A percentile compares a stretch with the other conserved stretches of the same genome.
phyloP scores from a whole-genome alignment of 2,329 filamentous ascomycete species.

The Calycina herbarum region DNA sequence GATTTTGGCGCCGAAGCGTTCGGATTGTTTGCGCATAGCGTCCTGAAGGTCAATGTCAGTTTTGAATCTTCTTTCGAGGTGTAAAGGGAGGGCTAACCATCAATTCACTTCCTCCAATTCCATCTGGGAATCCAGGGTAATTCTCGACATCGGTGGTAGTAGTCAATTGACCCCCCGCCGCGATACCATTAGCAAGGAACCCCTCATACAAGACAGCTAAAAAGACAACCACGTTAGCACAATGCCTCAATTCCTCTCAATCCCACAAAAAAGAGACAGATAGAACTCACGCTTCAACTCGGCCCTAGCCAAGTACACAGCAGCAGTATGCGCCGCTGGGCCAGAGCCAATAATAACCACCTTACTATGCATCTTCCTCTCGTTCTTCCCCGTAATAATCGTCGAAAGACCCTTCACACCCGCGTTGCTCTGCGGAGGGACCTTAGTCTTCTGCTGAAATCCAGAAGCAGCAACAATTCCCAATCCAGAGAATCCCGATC shows the following conservation, averaged over 20 bases:
- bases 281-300: conserved; percentile 70
- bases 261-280: background rate
- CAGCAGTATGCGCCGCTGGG: conserved; percentile 95
- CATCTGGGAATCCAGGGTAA: conserved; percentile 90
- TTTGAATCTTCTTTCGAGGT: background rate
- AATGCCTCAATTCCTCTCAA: background rate
- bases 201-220: conserved; percentile 88
- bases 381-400: conserved; percentile 28
- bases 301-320: conserved; percentile 91
- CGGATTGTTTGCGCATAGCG: conserved; percentile 87
- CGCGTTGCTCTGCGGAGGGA: conserved; percentile 30
- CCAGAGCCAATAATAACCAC: conserved; percentile 94
- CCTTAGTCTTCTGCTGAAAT: conserved; percentile 56
- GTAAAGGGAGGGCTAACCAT: conserved; percentile 54
- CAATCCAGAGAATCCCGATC: conserved; percentile 71
- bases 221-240: conserved; percentile 33
- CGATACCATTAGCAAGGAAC: conserved; percentile 95
- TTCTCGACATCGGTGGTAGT: conserved; percentile 99
- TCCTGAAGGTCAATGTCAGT: conserved; percentile 47
- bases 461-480: conserved; percentile 71
- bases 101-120: conserved; percentile 81
- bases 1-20: conserved; percentile 89
- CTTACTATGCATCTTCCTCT: conserved; percentile 82
- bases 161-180: conserved; percentile 93
- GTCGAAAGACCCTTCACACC: conserved; percentile 24